Evolutionary conservation across 345 rosid species (phyloP).

Genomic region (Ceriops tagal): DNA sequence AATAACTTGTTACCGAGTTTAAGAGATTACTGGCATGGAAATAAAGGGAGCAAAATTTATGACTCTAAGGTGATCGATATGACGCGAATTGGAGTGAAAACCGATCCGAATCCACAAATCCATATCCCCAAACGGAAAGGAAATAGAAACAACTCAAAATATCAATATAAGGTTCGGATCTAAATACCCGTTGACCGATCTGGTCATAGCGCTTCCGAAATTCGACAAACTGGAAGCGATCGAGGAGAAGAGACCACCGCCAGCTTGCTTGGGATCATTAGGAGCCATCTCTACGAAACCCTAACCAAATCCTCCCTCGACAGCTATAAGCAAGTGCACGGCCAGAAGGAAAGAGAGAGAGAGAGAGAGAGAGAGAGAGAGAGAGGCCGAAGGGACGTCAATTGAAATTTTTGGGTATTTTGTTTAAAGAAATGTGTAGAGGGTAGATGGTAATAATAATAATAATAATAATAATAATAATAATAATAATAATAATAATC

Average conservation of each 20-base stretch:
- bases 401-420: neutral
- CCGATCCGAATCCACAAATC: too few relatives aligned
- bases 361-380: too few relatives aligned
- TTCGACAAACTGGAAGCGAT: slow-evolving; percentile 69
- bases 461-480: neutral
- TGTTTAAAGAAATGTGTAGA: too few relatives aligned
- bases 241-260: slow-evolving; percentile 75
- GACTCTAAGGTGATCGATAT: too few relatives aligned
- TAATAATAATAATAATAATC: neutral
- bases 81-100: too few relatives aligned
- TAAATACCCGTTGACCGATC: slow-evolving; percentile 86
- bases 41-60: too few relatives aligned
- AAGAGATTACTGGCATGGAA: too few relatives aligned
- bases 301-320: neutral
- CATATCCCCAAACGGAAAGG: too few relatives aligned
- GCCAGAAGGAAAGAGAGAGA: neutral
- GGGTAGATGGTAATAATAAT: too few relatives aligned
- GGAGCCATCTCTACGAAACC: slow-evolving; percentile 49
- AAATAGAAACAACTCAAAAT: neutral
- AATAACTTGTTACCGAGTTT: too few relatives aligned
- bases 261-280: slow-evolving; percentile 62
- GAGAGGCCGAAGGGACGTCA: neutral
- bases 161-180: slow-evolving; percentile 18
- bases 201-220: slow-evolving; percentile 71
- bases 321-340: neutral